Base-by-base conservation (phyloP, 2,329 filamentous ascomycete species). In the Ceratocystiopsis minuta region DNA sequence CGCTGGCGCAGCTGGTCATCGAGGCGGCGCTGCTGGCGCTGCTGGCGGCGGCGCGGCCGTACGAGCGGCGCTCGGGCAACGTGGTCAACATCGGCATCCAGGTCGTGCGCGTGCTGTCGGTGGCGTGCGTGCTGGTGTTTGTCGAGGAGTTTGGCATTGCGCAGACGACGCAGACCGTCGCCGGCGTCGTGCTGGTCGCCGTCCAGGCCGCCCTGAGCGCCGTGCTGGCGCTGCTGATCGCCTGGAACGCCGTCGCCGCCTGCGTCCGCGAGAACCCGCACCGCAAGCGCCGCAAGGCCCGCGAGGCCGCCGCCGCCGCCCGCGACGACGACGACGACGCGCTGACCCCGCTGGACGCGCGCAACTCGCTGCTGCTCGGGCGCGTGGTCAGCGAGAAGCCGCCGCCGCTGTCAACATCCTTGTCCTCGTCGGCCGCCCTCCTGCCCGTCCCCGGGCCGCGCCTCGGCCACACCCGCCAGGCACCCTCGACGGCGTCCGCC, bases 81-180 rank as follows among this genome's bases (percentile, higher is more conserved):
- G 75, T 90, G 60, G 86, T 98, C 68, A 95, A 95, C 63, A 87
- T 93, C 54, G 66, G 76, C 54, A 95, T 96, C 52, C 85, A 93
- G 59, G 68, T 82, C 34, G 85, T 95, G 16, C 82, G 90, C 36
- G 80, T 94, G 13, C 63, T 95, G 40, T 95, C 88, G 0, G 81
- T 95, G 7, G 70, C 75, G 42, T 94, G 87, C 62, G 84, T 96
- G 51, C 64, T 98, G 49, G 68, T 96, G 40, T 98, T 96, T 53
- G 88, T 96, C 24, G 81, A 96, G 56, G 80, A 96, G 61, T 76
- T 98, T 42, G 83, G 82, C 44, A 79, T 98, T 51, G 71, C 77
- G 6, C 79, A 95, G 59, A 93, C 87, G 11, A 95, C 88, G 11
- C 85, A 95, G 65, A 96, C 90, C 0, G 74, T 96, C 39, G 88